phyloP scores from a whole-genome alignment of 2,329 filamentous ascomycete species.

The Epicoccum nigrum region DNA sequence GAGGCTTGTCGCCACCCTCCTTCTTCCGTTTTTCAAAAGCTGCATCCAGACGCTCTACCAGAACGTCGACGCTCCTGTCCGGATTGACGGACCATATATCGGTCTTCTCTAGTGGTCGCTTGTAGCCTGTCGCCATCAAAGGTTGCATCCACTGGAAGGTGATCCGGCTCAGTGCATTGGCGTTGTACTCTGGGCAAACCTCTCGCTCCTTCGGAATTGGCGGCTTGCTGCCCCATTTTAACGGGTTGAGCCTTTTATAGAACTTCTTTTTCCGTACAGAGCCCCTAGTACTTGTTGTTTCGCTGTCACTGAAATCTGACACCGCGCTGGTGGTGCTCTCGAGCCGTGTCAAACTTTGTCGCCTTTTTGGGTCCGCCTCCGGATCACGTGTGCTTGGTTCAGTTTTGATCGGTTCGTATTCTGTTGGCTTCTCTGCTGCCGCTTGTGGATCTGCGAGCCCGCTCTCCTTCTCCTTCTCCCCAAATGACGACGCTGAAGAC shows the following conservation, averaged over 20 bases:
- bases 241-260: slow-evolving; percentile 61
- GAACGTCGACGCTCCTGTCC: slow-evolving; percentile 70
- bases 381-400: slow-evolving; percentile 41
- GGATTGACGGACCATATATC: slow-evolving; percentile 93
- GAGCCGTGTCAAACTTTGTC: slow-evolving; percentile 31
- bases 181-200: slow-evolving; percentile 72
- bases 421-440: slow-evolving; percentile 40
- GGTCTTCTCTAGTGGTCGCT: slow-evolving; percentile 78
- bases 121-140: slow-evolving; percentile 83
- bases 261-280: slow-evolving; percentile 58
- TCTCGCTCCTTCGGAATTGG: slow-evolving; percentile 61
- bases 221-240: slow-evolving; percentile 58
- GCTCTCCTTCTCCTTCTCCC: slow-evolving; percentile 48
- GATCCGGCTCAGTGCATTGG: slow-evolving; percentile 74
- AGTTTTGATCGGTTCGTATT: slow-evolving; percentile 49
- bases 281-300: slow-evolving; percentile 36
- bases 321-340: slow-evolving; percentile 37
- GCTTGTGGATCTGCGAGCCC: slow-evolving; percentile 44
- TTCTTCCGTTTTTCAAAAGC: slow-evolving; percentile 73
- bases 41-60: slow-evolving; percentile 69
- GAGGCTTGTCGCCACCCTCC: slow-evolving; percentile 72
- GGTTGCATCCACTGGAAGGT: slow-evolving; percentile 92
- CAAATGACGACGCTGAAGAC: slow-evolving; percentile 30
- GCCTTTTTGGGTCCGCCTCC: slow-evolving; percentile 11
- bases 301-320: slow-evolving; percentile 39